phyloP scores from a whole-genome alignment of 495 filamentous ascomycete genomes.

The Coniosporium apollinis region DNA sequence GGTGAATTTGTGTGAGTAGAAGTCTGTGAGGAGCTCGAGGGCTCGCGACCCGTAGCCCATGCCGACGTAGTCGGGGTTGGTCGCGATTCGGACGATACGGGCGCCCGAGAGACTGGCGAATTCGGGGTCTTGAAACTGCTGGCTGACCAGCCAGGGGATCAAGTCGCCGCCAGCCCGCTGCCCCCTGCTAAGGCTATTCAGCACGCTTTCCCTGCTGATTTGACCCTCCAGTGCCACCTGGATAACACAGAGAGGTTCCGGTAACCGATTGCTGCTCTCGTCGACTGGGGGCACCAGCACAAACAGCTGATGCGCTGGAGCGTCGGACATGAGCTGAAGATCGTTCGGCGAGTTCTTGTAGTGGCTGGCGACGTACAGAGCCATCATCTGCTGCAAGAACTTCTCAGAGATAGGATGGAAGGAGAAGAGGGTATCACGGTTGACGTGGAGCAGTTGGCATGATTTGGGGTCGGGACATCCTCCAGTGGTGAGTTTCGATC shows the following conservation, averaged over 20 bases:
- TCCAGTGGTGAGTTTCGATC: conserved; percentile 52
- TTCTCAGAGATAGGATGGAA: conserved; percentile 96
- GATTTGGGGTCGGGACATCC: conserved; percentile 80
- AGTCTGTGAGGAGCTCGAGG: conserved; percentile 69
- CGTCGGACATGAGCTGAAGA: conserved; percentile 93
- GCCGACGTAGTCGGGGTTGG: conserved; percentile 80
- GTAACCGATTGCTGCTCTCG: conserved; percentile 50
- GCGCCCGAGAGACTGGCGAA: conserved; percentile 90
- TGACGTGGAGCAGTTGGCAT: conserved; percentile 84
- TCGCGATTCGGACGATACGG: conserved; percentile 85
- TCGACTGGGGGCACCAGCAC: conserved; percentile 81
- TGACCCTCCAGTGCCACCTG: conserved; percentile 90
- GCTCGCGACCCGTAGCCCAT: conserved; percentile 94
- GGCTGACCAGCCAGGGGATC: conserved; percentile 94
- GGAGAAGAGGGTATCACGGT: conserved; percentile 93
- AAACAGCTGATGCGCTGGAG: conserved; percentile 90
- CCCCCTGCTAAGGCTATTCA: conserved; percentile 75
- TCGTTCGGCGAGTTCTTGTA: conserved; percentile 99
- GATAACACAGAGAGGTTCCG: conserved; percentile 87
- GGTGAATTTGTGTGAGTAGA: conserved; percentile 89
- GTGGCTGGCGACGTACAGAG: conserved; percentile 92
- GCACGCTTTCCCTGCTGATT: conserved; percentile 82
- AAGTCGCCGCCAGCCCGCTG: conserved; percentile 84
- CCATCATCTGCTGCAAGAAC: conserved; percentile 95
- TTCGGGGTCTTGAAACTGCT: conserved; percentile 96